Evolutionary conservation across 169 alveolate species (phyloP).

Genomic region (Amoebophrya sp.): DNA sequence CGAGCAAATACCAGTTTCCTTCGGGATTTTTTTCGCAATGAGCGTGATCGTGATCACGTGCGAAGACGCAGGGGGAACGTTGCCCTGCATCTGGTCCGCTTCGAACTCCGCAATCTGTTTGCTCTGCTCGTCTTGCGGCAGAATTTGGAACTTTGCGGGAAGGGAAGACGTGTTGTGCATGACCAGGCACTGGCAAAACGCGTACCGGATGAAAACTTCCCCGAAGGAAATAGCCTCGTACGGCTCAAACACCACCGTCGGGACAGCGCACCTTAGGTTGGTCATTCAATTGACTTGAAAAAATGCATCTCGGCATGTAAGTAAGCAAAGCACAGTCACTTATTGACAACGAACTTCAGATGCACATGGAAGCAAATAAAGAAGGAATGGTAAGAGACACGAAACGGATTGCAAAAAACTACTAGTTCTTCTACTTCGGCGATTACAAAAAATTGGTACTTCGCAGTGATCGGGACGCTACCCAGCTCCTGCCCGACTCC

Average conservation of each 20-base stretch:
- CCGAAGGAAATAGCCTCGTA: slow-evolving; percentile 75
- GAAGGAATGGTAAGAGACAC: too few species aligned
- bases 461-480: slow-evolving; percentile 81
- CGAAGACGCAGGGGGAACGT: slow-evolving; percentile 68
- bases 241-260: slow-evolving; percentile 79
- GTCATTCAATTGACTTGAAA: not conserved
- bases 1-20: not conserved
- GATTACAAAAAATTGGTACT: too few species aligned
- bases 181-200: slow-evolving; percentile 35
- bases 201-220: slow-evolving; percentile 65
- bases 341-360: too few species aligned
- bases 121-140: slow-evolving; percentile 73
- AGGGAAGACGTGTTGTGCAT: slow-evolving; percentile 65
- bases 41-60: slow-evolving; percentile 67
- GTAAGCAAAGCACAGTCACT: too few species aligned
- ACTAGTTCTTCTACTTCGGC: too few species aligned
- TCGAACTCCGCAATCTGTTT: slow-evolving; percentile 68
- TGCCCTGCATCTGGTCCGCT: slow-evolving; percentile 76
- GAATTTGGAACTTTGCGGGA: slow-evolving; percentile 79
- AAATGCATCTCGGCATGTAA: too few species aligned
- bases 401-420: too few species aligned
- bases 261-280: slow-evolving; percentile 73
- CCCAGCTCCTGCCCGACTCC: slow-evolving; percentile 85
- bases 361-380: too few species aligned
- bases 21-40: slow-evolving; percentile 55